Base-by-base conservation (phyloP, 257 asterid species). In the Euphrasia confusa region DNA sequence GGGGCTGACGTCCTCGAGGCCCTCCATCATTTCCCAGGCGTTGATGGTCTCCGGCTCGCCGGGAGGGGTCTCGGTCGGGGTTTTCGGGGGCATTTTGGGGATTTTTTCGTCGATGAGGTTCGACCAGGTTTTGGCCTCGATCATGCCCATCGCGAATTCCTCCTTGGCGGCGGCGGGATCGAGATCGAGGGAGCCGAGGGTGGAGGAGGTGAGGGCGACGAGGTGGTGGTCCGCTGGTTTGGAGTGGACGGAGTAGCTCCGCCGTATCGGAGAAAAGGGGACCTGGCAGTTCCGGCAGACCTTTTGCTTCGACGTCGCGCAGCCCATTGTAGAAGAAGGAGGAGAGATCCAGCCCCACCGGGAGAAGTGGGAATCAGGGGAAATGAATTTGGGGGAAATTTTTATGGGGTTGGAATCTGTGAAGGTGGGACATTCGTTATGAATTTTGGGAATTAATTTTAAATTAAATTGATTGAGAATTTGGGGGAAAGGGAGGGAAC, bases 21-120 rank as follows among this genome's bases (percentile, higher is more conserved):
- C 99, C 71, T 83, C 92, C 97, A 89, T 89, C 75, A 93, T 65
- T 57, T 93, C 97, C 90, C 94, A 87, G n/a, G 86, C 86, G 67
- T 93, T 78, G 75, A 93, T 87, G 47, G 58, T 79, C 78, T 89
- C 96, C 13, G 94, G 94, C 75, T 93, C 97, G 0, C 94, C 96
- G 1, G 95, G 90, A n/a, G 94, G 88, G 33, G 95, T 87, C 44
- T 63, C 66, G 42, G 65, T 35, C 21, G 94, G 94, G 2, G 95
- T 91, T 58, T 60, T 79, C 11, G 97, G 95, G 66, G 63, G 18
- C 2, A 77, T 15, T 74, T 84, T 90, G 0, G 90, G 96, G 71
- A 87, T 87, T 77, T 76, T 90, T 50, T 75, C 86, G 4, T 87
- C 76, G 71, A 90, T 85, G 90, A 85, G 87, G 24, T 67, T 67